These are phyloP conservation scores for Protostelium mycophagum DNA, from an alignment of 78 protist genomes.

Conservation along the genomic window DNA sequence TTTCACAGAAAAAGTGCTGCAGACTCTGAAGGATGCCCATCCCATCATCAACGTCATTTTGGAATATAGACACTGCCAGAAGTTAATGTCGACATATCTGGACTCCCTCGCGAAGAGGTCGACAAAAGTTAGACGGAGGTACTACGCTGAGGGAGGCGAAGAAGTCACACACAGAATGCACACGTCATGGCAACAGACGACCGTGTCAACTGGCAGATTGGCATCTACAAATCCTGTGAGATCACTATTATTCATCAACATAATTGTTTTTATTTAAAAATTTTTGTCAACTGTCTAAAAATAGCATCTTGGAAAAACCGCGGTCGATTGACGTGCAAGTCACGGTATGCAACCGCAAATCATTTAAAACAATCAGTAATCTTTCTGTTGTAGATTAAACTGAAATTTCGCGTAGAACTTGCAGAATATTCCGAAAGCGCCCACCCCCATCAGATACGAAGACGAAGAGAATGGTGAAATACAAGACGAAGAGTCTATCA, in stretches of 20 bases:
- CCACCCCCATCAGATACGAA: neutral
- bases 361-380: too few relatives aligned
- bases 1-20: neutral
- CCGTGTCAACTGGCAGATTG: neutral
- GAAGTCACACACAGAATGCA: neutral
- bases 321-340: too few relatives aligned
- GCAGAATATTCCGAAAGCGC: neutral
- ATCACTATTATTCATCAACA: neutral
- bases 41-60: neutral
- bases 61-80: neutral
- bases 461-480: neutral
- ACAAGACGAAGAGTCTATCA: neutral
- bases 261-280: too few relatives aligned
- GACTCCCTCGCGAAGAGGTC: neutral
- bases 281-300: too few relatives aligned
- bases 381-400: too few relatives aligned
- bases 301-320: too few relatives aligned
- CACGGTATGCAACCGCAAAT: too few relatives aligned
- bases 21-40: neutral
- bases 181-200: neutral
- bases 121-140: neutral
- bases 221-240: neutral
- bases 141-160: neutral
- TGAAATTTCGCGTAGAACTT: neutral
- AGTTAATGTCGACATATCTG: neutral